Evolutionary conservation across 306 rosid species (phyloP), one percentile per base, ranked within the genome.

Genomic region (Hippophae gyantsensis): DNA sequence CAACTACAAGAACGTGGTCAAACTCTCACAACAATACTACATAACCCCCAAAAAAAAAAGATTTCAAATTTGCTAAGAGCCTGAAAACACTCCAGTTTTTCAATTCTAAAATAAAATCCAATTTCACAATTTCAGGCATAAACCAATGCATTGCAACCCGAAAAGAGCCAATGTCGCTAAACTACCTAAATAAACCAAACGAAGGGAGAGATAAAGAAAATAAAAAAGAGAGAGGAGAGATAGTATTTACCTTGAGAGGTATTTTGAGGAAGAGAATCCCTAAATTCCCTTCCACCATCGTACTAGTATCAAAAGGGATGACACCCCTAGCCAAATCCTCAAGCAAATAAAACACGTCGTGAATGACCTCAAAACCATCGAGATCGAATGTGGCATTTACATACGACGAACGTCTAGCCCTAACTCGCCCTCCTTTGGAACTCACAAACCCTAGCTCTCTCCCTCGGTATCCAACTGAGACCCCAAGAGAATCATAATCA

Each of bases 401-500:
- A 60, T 79, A 85, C 9, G 96, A 84, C 6, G 82, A 78, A 0
- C 74, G 76, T 8, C 95, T 79, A 27, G 96, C 89, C 68, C 65
- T 75, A 13, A 88, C 69, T 6, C 53, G 72, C 2, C 86, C 89
- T 3, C 95, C 86, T 5, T 27, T 69, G 25, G 92, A 74, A 54
- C 62, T 66, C 52, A 88, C 89, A 0, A 72, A 13, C 53, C 93
- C 96, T 0, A 92, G 64, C 64, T 72, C 78, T 13, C 86, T 81
- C 14, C 82, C 89, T 5, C 99, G 83, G 74, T 88, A 92, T 3
- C 95, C 99, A 13, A 92, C 73, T 7, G 79, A 67, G 47, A 83
- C 81, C 58, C 1, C 58, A 42, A 92, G 76, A 25, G 77, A 61
- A 48, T 84, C 78, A 25, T 85, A 92, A 6, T 64, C 43, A 13